Base-by-base conservation (phyloP, 805 yeast genomes). In the Candida boleticola region DNA sequence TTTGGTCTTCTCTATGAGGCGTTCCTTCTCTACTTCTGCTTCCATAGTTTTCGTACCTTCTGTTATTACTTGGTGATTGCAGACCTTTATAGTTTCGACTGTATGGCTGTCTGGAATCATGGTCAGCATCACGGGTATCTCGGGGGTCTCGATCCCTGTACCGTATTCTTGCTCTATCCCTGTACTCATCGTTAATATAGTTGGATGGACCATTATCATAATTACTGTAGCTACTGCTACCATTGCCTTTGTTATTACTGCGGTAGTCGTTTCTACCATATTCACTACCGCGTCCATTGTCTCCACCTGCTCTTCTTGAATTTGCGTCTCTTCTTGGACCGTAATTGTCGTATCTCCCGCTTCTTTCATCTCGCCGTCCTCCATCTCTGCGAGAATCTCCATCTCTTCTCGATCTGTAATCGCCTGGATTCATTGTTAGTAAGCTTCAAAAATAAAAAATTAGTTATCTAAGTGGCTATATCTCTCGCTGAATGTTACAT, bases 281-380 rank as follows among this genome's bases (percentile, higher is more conserved):
- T n/a, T 29, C 42, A 26, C 42, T 25, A 4, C 34, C 41, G n/a
- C 27, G 16, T n/a, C 40, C 25, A 11, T 41, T 29, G 30, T 53
- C 50, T 23, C 55, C 47, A 31, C 49, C 44, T 6, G 46, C 52
- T 33, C 55, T 46, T 13, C 52, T 43, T 3, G 47, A 43, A 13
- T 47, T 31, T 29, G 50, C 44, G 27, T 53, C 49, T 29, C 46
- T 42, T 25, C 42, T 34, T 13, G 43, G 20, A 22, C 40, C 33
- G 13, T 40, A 36, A n/a, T 39, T 39, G 20, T 42, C 43, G 29
- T 43, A 27, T 37, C 35, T 34, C 37, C 41, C 40, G 25, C 29
- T 29, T 13, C 32, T 37, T 29, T 32, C 34, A 11, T 36, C 36
- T 40, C 36, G 16, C 34, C 36, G 36, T 27, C 40, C 25, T 30